These are phyloP conservation scores for Apiospora koreana DNA, from an alignment of 2,329 filamentous ascomycete species.

Conservation along the genomic window DNA sequence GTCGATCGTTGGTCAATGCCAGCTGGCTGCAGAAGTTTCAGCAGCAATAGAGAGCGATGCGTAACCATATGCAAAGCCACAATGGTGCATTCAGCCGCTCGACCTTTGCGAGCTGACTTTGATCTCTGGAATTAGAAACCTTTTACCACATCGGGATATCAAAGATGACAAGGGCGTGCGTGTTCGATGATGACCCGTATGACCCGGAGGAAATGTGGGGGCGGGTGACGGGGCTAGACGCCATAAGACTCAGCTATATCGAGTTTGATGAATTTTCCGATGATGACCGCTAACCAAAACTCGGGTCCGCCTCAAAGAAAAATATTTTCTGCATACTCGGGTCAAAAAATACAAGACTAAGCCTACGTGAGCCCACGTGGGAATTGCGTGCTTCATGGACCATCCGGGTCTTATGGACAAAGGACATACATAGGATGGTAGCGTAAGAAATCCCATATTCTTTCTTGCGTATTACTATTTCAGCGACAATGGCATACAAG, in stretches of 20 bases:
- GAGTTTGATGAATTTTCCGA: background rate
- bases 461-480: background rate
- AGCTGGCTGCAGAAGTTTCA: background rate
- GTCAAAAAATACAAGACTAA: background rate
- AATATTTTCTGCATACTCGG: background rate
- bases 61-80: background rate
- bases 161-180: background rate
- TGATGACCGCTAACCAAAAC: background rate
- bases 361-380: background rate
- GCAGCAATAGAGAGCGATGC: background rate
- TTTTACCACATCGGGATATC: background rate
- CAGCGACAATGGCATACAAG: background rate
- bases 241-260: constrained; percentile 7
- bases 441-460: background rate
- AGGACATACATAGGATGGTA: background rate
- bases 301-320: background rate
- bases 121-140: background rate
- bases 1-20: background rate
- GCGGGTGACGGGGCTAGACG: background rate
- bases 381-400: background rate
- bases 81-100: background rate
- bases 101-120: background rate
- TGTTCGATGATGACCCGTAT: background rate
- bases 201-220: background rate
- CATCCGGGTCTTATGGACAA: background rate